These are phyloP conservation scores for Fusarium coicis DNA, from an alignment of 2,329 filamentous ascomycete species.

Conservation along the genomic window DNA sequence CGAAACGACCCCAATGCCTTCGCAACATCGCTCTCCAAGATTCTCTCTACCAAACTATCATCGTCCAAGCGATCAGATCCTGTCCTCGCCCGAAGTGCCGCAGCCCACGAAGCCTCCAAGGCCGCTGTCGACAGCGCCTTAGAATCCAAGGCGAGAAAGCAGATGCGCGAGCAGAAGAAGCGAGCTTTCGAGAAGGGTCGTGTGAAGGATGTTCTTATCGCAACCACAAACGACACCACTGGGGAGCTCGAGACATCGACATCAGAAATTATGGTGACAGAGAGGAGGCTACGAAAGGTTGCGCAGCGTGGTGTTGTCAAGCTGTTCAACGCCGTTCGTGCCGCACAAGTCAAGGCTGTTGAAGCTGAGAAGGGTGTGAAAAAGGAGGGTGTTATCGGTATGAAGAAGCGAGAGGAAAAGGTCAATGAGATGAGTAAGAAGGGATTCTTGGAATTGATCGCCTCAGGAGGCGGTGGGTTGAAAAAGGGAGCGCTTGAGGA, in stretches of 20 bases:
- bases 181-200: conserved; percentile 85
- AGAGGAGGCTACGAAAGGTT: conserved; percentile 84
- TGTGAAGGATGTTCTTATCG: conserved; percentile 83
- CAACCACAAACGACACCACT: conserved; percentile 64
- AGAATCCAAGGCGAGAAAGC: conserved; percentile 81
- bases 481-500: conserved; percentile 70
- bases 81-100: conserved; percentile 85
- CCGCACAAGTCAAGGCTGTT: conserved; percentile 88
- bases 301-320: conserved; percentile 95
- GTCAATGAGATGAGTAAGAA: conserved; percentile 97
- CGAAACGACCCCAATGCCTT: conserved; percentile 93
- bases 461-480: conserved; percentile 67
- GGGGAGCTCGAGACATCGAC: conserved; percentile 58
- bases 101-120: conserved; percentile 77
- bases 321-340: conserved; percentile 94
- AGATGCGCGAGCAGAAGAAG: conserved; percentile 83
- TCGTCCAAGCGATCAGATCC: conserved; percentile 85
- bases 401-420: conserved; percentile 83
- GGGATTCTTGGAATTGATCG: conserved; percentile 93
- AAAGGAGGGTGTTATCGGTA: conserved; percentile 80
- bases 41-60: conserved; percentile 88
- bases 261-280: conserved; percentile 71
- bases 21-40: conserved; percentile 91
- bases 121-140: conserved; percentile 80
- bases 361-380: conserved; percentile 77